Conservation (phyloP, 257 asterid species). For the Solanum corneliomulleri region DNA sequence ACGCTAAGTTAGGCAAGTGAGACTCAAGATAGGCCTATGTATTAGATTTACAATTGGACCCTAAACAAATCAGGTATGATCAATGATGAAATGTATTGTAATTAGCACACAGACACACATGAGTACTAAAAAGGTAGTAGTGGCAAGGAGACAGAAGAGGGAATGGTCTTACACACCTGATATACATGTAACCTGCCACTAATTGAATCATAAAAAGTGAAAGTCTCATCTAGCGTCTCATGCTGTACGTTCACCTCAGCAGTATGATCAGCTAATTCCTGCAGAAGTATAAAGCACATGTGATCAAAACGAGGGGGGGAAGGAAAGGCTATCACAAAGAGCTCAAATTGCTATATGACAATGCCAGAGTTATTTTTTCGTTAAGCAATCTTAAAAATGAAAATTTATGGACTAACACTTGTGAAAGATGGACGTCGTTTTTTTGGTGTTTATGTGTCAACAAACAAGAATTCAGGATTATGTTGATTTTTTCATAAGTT, state of each 20-base stretch:
- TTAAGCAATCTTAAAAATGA: background rate
- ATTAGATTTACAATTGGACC: background rate
- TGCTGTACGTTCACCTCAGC: conserved; percentile 63
- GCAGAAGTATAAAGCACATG: conserved; percentile 1
- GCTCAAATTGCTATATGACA: background rate
- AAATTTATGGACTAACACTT: background rate
- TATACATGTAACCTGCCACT: conserved; percentile 61
- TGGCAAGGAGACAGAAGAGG: background rate
- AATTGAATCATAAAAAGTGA: conserved; percentile 81
- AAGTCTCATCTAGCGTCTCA: conserved; percentile 66
- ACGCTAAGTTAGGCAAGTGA: background rate
- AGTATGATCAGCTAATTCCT: conserved; percentile 75
- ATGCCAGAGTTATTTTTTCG: background rate
- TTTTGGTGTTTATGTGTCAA: background rate
- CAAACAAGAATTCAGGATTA: background rate
- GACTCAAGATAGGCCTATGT: background rate
- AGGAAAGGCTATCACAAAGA: background rate
- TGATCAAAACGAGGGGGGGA: background rate
- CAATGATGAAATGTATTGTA: background rate
- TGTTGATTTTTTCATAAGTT: background rate
- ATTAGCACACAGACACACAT: background rate
- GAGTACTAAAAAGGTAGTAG: background rate
- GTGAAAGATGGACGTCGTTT: background rate
- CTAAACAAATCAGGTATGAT: background rate
- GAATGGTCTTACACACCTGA: conserved; percentile 40